phyloP scores from a whole-genome alignment of 2,329 filamentous ascomycete species.

The Neonectria sp. region DNA sequence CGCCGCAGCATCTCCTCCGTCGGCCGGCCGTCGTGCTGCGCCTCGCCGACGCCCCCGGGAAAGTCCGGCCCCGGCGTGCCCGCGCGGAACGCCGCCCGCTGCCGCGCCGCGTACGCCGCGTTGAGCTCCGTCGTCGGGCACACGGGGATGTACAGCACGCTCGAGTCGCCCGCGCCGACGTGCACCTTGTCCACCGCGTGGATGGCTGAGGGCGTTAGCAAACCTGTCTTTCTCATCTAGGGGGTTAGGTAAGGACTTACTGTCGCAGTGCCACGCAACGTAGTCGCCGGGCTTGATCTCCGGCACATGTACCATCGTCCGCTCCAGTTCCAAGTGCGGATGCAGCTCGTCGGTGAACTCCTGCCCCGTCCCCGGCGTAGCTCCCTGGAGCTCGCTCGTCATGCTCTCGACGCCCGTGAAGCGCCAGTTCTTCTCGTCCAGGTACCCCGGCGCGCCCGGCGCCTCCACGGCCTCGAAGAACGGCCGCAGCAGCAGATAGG shows the following conservation, averaged over 20 bases:
- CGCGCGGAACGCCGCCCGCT: constrained; percentile 78
- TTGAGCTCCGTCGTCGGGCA: constrained; percentile 86
- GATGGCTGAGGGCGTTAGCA: constrained; percentile 62
- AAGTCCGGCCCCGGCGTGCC: constrained; percentile 81
- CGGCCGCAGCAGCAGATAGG: constrained; percentile 85
- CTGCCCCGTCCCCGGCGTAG: constrained; percentile 77
- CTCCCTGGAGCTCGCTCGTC: constrained; percentile 78
- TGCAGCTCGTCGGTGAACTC: constrained; percentile 79
- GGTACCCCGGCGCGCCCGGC: constrained; percentile 51
- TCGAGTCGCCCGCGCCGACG: constrained; percentile 79
- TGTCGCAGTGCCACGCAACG: constrained; percentile 88
- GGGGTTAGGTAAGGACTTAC: constrained; percentile 50
- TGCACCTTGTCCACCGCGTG: constrained; percentile 90
- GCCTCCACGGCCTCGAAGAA: constrained; percentile 76
- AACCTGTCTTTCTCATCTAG: neutral
- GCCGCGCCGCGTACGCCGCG: constrained; percentile 77
- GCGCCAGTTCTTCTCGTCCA: constrained; percentile 72
- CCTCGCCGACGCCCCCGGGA: constrained; percentile 79
- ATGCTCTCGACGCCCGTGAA: constrained; percentile 64
- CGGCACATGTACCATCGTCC: constrained; percentile 80
- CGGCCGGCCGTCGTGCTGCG: constrained; percentile 64
- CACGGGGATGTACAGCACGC: constrained; percentile 90
- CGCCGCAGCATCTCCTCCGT: constrained; percentile 56
- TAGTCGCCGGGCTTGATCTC: constrained; percentile 81
- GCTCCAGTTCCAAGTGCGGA: constrained; percentile 78